Evolutionary conservation across 1,139 yeast species (phyloP).

Genomic region (Kodamaea sp.): DNA sequence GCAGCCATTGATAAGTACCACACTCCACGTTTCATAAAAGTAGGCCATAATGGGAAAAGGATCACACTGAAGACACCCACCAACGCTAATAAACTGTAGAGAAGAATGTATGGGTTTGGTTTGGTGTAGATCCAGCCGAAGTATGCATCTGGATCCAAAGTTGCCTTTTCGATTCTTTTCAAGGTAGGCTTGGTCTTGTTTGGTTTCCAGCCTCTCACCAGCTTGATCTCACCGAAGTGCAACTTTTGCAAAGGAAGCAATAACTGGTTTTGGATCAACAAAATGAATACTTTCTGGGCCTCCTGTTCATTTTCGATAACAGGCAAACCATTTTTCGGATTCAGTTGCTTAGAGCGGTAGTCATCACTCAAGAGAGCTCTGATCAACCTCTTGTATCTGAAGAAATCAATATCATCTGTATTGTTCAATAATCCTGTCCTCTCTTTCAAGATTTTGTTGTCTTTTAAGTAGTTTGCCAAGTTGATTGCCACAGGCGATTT

Average conservation of each 20-base stretch:
- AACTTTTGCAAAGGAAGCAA: constrained; percentile 75
- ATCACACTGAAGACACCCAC: constrained; percentile 73
- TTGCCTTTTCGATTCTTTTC: constrained; percentile 65
- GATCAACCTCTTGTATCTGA: constrained; percentile 79
- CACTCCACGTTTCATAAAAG: constrained; percentile 82
- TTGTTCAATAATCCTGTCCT: constrained; percentile 78
- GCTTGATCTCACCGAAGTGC: constrained; percentile 70
- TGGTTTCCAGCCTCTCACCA: constrained; percentile 60
- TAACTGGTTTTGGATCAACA: constrained; percentile 71
- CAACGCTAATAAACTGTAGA: constrained; percentile 65
- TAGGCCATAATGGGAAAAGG: constrained; percentile 96
- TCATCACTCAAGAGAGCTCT: constrained; percentile 78
- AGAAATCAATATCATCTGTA: constrained; percentile 70
- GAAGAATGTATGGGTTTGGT: constrained; percentile 66
- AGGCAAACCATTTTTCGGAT: constrained; percentile 60
- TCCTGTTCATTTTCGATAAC: constrained; percentile 51
- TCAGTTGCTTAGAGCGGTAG: constrained; percentile 57
- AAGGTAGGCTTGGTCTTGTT: constrained; percentile 76
- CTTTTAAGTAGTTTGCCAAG: constrained; percentile 71
- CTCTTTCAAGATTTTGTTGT: constrained; percentile 65
- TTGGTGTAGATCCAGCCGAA: constrained; percentile 85
- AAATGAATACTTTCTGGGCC: constrained; percentile 64
- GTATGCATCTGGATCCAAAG: constrained; percentile 73
- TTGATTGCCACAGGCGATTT: constrained; percentile 46
- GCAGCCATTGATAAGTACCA: constrained; percentile 85